Percentiles rank a stretch among this genome's conserved stretches.
phyloP scores from a whole-genome alignment of 495 filamentous ascomycete species.

The Penicillium silybi region DNA sequence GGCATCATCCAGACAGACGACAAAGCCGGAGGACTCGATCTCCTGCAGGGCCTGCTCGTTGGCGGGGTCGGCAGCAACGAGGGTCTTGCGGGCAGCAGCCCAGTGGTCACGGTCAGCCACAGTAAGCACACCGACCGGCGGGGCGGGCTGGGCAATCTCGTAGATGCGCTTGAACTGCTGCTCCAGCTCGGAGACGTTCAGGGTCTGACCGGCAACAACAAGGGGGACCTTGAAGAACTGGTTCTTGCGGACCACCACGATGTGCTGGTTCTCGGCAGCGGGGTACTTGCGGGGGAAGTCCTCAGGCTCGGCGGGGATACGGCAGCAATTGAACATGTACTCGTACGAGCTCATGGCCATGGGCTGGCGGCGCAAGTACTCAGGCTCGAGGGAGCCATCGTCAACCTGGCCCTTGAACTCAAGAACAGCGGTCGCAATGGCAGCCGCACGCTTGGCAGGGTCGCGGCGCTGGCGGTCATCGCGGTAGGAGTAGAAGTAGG shows the following conservation, averaged over 20 bases:
- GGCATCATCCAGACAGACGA: slow-evolving; percentile 92
- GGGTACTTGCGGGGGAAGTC: slow-evolving; percentile 84
- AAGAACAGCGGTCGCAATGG: slow-evolving; percentile 76
- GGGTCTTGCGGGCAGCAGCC: slow-evolving; percentile 75
- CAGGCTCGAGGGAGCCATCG: slow-evolving; percentile 77
- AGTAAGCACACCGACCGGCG: slow-evolving; percentile 81
- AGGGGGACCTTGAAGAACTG: slow-evolving; percentile 87
- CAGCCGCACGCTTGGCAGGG: slow-evolving; percentile 89
- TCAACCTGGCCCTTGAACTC: slow-evolving; percentile 96
- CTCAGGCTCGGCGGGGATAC: slow-evolving; percentile 75
- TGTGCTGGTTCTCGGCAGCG: slow-evolving; percentile 71
- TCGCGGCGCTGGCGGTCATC: slow-evolving; percentile 86
- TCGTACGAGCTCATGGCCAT: slow-evolving; percentile 97
- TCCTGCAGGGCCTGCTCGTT: slow-evolving; percentile 73
- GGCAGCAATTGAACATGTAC: slow-evolving; percentile 97
- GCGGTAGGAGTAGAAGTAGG: slow-evolving; percentile 98
- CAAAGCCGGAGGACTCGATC: slow-evolving; percentile 87
- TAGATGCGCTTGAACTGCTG: slow-evolving; percentile 83
- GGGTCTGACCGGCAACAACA: slow-evolving; percentile 70
- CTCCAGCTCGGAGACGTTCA: slow-evolving; percentile 86
- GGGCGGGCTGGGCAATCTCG: slow-evolving; percentile 62
- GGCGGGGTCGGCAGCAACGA: slow-evolving; percentile 68
- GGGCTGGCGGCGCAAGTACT: slow-evolving; percentile 94
- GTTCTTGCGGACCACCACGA: slow-evolving; percentile 89
- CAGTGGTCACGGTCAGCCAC: slow-evolving; percentile 90